Evolutionary conservation across 352 stramenopile genomes (phyloP), one percentile per base, ranked within the genome.

Genomic region (Globisporangium yorkense): DNA sequence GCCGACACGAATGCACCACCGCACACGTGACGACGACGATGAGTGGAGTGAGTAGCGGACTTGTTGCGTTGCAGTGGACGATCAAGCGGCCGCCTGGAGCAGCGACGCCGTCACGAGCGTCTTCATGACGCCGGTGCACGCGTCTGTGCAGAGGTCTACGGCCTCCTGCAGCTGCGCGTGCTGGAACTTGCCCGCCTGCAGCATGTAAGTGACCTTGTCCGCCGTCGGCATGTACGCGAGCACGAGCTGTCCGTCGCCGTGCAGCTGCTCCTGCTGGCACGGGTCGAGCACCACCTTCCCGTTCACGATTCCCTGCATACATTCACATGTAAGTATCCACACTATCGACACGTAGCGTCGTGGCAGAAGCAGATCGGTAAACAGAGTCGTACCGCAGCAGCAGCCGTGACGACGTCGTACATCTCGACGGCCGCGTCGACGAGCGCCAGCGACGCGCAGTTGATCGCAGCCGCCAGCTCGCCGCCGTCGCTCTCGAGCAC

Each of bases 351-450:
- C 33, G 5, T 10, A 37, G 33, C 33, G 33, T 6, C 33, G 9
- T 8, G 18, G 21, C 10, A 46, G 29, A 8, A 40, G 39, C 41
- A 66, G 8, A 35, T 6, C 15, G 16, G 18, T 49, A 21, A 20
- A 35, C 6, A 56, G 41, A 3, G 16, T 48, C 62, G 48, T 44
- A 67, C 60, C 29, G 82, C 89, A 55, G 65, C 86, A 12, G 86
- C 73, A 6, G 86, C 78, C 27, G 88, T 88, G 35, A 97, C 88
- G 29, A 97, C 72, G 66, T 97, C 89, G 54, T 89, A 94, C 74
- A 97, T 94, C 69, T 97, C 89, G n/a, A 97, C 84, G 0, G 85
- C 87, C 7, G 87, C 88, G 51, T 97, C 86, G 8, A 85, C 82
- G 5, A 97, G 72, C 24, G 89, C 89, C 31, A 97, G 70, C 21